Percentiles rank a stretch among this genome's conserved stretches.
These are phyloP conservation scores for Hygrophila difformis DNA, from an alignment of 257 asterid genomes.

Conservation along the genomic window DNA sequence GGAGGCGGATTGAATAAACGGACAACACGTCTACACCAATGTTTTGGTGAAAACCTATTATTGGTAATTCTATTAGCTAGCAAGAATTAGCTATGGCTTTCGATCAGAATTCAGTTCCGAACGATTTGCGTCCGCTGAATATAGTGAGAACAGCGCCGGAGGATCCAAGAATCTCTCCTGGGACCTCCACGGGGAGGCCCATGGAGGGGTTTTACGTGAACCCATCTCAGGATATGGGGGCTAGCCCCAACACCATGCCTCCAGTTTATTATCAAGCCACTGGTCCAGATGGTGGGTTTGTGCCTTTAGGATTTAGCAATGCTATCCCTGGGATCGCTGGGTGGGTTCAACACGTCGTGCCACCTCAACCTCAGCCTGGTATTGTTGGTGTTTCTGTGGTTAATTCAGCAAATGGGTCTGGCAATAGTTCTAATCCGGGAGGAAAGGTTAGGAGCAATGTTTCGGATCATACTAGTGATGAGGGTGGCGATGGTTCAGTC, in stretches of 20 bases:
- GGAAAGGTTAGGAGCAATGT: constrained; percentile 22
- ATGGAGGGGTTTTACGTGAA: constrained; percentile 52
- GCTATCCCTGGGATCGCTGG: constrained; percentile 40
- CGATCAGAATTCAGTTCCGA: constrained; percentile 67
- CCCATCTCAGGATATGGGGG: constrained; percentile 32
- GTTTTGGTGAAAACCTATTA: no score
- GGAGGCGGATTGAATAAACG: no score
- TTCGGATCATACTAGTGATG: constrained; percentile 65
- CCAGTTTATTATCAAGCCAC: constrained; percentile 51
- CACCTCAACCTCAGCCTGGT: constrained; percentile 32
- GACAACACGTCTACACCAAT: no score
- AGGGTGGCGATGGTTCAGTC: constrained; percentile 59
- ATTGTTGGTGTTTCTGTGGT: constrained; percentile 24
- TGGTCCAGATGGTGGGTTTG: constrained; percentile 40
- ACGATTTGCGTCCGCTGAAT: constrained; percentile 71
- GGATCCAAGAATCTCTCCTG: constrained; percentile 59
- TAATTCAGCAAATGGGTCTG: constrained; percentile 31
- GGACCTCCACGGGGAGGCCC: constrained; percentile 47
- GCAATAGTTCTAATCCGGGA: constrained; percentile 25
- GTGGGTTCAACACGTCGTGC: constrained; percentile 58
- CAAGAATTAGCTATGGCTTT: no score
- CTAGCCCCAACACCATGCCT: constrained; percentile 44
- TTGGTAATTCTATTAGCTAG: no score
- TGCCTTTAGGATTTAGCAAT: constrained; percentile 46
- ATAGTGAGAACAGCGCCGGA: constrained; percentile 43